A percentile compares a stretch with the other conserved stretches of the same genome.
phyloP scores from a whole-genome alignment of 345 rosid species.

The Euclidium syriacum region DNA sequence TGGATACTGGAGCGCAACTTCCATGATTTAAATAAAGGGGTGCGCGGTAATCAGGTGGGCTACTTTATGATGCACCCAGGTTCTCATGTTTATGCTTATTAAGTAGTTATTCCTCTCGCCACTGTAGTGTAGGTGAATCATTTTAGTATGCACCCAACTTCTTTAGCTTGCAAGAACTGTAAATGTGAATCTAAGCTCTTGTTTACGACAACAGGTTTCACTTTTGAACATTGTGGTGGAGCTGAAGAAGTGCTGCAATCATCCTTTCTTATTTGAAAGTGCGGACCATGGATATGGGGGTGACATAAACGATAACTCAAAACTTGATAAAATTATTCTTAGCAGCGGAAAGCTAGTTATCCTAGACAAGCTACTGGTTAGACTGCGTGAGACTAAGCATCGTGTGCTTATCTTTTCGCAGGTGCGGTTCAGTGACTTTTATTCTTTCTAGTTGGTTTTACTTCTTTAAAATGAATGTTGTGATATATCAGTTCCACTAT shows the following conservation, averaged over 20 bases:
- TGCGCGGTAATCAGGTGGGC: conserved; percentile 97
- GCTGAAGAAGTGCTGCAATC: conserved; percentile 99
- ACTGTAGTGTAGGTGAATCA: neutral
- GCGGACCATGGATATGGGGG: conserved; percentile 99
- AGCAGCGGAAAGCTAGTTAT: conserved; percentile 99
- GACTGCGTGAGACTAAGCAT: conserved; percentile 94
- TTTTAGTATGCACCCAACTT: neutral
- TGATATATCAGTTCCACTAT: conserved; percentile 3
- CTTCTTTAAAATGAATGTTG: neutral
- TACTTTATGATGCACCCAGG: conserved; percentile 16
- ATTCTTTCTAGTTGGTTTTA: neutral
- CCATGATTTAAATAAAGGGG: conserved; percentile 97
- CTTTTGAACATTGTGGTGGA: conserved; percentile 98
- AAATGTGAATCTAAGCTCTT: conserved; percentile 18
- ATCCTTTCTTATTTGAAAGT: conserved; percentile 98
- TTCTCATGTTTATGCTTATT: conserved; percentile 9
- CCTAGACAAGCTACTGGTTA: conserved; percentile 90
- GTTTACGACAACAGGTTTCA: conserved; percentile 56
- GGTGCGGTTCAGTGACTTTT: conserved; percentile 41
- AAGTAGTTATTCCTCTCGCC: neutral
- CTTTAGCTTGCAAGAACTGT: conserved; percentile 13
- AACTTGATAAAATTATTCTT: conserved; percentile 84
- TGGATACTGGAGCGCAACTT: conserved; percentile 99
- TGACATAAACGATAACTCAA: conserved; percentile 57
- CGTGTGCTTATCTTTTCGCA: conserved; percentile 97